These are phyloP conservation scores for Exophiala dermatitidis DNA, from an alignment of 2,329 filamentous ascomycete genomes.

Conservation along the genomic window DNA sequence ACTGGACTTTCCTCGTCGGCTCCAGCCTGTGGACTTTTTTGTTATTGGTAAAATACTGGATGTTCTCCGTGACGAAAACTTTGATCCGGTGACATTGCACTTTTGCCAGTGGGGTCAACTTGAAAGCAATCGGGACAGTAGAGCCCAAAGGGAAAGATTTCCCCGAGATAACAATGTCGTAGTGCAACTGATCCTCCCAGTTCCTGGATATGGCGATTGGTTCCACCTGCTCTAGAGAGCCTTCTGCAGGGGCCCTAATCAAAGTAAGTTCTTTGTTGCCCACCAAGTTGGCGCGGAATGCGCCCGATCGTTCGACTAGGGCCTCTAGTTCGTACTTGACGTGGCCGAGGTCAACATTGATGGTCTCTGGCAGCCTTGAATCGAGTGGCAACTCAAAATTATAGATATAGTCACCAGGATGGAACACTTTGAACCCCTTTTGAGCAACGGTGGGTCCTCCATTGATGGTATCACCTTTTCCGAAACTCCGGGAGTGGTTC, in stretches of 20 bases:
- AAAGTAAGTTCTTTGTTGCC: slow-evolving; percentile 75
- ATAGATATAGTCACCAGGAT: slow-evolving; percentile 65
- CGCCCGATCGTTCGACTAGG: slow-evolving; percentile 74
- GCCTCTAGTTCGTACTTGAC: slow-evolving; percentile 86
- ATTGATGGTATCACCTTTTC: slow-evolving; percentile 62
- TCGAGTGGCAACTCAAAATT: slow-evolving; percentile 79
- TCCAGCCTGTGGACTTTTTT: slow-evolving; percentile 79
- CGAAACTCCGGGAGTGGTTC: slow-evolving; percentile 77
- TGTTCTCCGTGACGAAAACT: slow-evolving; percentile 81
- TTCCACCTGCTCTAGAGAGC: slow-evolving; percentile 83
- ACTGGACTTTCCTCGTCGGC: slow-evolving; percentile 70
- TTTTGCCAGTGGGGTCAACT: slow-evolving; percentile 84
- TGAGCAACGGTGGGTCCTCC: slow-evolving; percentile 54
- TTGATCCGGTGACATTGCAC: slow-evolving; percentile 90
- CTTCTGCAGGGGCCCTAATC: slow-evolving; percentile 77
- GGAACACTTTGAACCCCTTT: slow-evolving; percentile 80
- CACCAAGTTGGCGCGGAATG: slow-evolving; percentile 81
- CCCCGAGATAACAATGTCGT: slow-evolving; percentile 91
- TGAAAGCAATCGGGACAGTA: slow-evolving; percentile 87
- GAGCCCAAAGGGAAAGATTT: slow-evolving; percentile 88
- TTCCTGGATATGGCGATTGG: slow-evolving; percentile 88
- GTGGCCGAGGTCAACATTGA: slow-evolving; percentile 75
- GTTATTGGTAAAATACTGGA: slow-evolving; percentile 84
- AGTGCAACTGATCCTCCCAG: slow-evolving; percentile 92
- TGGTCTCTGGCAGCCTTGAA: slow-evolving; percentile 71